Conservation (phyloP, 2,329 filamentous ascomycete genomes). For the Ustulina deusta region DNA sequence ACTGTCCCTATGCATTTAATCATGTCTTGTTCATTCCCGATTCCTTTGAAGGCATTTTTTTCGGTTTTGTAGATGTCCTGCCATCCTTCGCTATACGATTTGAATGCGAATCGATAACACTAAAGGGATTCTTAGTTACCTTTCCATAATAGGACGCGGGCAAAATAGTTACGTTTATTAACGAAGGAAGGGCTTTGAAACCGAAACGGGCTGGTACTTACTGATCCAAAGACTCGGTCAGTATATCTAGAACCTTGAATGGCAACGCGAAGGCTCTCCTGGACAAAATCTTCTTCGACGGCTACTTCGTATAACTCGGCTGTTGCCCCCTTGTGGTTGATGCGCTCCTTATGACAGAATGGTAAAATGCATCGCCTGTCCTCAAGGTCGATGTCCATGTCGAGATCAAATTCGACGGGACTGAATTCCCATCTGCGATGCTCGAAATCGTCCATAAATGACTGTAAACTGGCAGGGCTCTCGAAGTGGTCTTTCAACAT, state of each 20-base stretch:
- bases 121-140: neutral
- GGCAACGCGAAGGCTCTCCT: constrained; percentile 10
- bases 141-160: too few species aligned
- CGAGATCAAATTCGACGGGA: constrained; percentile 10
- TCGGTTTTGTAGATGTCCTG: constrained; percentile 34
- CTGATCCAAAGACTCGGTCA: constrained; percentile 20
- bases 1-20: constrained; percentile 32
- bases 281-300: constrained; percentile 34
- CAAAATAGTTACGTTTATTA: too few species aligned
- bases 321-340: constrained; percentile 37
- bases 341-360: constrained; percentile 27
- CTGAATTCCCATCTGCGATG: constrained; percentile 19
- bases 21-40: constrained; percentile 23
- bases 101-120: constrained; percentile 40
- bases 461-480: neutral
- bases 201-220: too few species aligned
- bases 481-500: constrained; percentile 1
- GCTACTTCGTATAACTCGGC: constrained; percentile 36
- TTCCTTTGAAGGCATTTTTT: constrained; percentile 19
- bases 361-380: constrained; percentile 32
- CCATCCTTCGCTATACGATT: constrained; percentile 28
- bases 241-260: constrained; percentile 21
- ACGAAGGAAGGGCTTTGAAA: too few species aligned
- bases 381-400: constrained; percentile 7
- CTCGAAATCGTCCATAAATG: constrained; percentile 9